phyloP scores from a whole-genome alignment of 805 yeast species.

The Suhomyces sp. region DNA sequence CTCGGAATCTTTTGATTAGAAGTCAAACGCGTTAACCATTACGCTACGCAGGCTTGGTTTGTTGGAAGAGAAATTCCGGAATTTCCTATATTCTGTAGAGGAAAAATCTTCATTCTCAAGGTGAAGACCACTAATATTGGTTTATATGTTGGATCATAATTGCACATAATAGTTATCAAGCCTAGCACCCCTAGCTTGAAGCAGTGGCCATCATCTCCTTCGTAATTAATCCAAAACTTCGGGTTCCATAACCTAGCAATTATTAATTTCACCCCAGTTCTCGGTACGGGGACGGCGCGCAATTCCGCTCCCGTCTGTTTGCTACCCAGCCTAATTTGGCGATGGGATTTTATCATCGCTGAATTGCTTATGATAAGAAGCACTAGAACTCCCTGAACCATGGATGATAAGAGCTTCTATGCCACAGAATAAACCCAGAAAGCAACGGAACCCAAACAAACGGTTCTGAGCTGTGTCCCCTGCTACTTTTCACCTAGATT shows the following conservation, averaged over 20 bases:
- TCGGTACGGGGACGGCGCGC: background rate
- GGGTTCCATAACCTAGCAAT: background rate
- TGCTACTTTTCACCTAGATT: no score
- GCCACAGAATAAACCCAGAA: background rate
- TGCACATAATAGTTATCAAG: background rate
- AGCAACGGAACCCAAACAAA: background rate
- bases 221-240: background rate
- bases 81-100: no score
- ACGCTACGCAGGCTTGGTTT: conserved; percentile 15
- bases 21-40: conserved; percentile 23
- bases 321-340: background rate
- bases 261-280: background rate
- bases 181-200: background rate
- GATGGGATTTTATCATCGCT: background rate
- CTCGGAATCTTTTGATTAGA: conserved; percentile 23
- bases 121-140: background rate
- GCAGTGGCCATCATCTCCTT: background rate
- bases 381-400: background rate
- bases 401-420: background rate
- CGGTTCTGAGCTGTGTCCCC: background rate
- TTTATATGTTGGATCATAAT: background rate
- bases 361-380: background rate
- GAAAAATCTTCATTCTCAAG: no score
- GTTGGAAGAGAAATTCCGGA: background rate
- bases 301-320: background rate